Base-by-base conservation (phyloP, 2,329 filamentous ascomycete species). In the Cercospora sp. region DNA sequence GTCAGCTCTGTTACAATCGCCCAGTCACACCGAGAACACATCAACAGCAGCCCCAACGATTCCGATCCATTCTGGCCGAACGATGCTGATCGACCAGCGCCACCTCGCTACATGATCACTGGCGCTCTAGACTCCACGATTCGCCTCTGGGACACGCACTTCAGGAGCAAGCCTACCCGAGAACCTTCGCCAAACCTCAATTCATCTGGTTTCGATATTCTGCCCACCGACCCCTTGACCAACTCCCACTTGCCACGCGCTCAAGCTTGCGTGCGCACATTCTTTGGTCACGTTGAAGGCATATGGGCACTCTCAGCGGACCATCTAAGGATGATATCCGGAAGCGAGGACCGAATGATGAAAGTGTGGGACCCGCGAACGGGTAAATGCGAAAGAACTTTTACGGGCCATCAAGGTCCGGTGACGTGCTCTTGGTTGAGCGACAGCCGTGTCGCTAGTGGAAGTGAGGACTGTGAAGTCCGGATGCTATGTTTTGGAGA, bases 201-300 rank as follows among this genome's bases (percentile, higher is more conserved):
- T 49, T 34, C 43, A 32, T 68, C 63, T 49, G 64, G 61, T n/a
- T 71, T 68, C 24, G 67, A 68, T 61, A 74, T 76, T 12, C 71
- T 78, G 2, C 76, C 76, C 12, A 78, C 76, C 16, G 77, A 78
- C 55, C 76, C 76, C 4, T 69, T 77, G 21, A 79, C 74, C 26
- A 78, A 78, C 66, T 78, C 76, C 6, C 77, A 78, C 63, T 71
- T 71, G 5, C 77, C 77, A 3, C 74, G 76, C 40, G 75, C 76
- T 9, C 72, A 74, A 62, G 88, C 88, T 71, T 97, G 92, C 75
- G 85, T 97, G 37, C 91, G 93, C 70, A 97, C 93, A 34, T 97
- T 97, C 84, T 99, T 98, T 78, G 95, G 95, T 0, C 95, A 99
- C 76, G 87, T 99, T 24, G 95, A 99, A 79, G 95, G 95, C 34